Conservation (phyloP, 2,329 filamentous ascomycete genomes). For the Blastomyces gilchristii region DNA sequence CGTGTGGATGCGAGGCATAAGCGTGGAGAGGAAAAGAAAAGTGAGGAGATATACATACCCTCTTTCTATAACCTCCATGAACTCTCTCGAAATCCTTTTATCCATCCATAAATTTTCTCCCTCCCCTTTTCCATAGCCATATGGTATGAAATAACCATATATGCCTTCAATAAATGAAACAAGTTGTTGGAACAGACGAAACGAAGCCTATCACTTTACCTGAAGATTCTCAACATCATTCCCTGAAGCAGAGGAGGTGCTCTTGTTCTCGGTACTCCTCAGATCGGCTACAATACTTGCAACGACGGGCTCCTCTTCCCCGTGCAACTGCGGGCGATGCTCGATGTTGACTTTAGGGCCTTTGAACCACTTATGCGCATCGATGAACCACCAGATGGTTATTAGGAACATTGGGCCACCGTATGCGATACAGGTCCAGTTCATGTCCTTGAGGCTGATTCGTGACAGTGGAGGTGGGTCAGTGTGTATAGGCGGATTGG, state of each 20-base stretch:
- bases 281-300: background rate
- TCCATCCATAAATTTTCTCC: background rate
- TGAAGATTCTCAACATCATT: background rate
- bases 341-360: slow-evolving; percentile 59
- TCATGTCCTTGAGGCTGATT: slow-evolving; percentile 44
- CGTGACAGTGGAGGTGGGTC: background rate
- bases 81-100: background rate
- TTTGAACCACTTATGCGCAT: slow-evolving; percentile 58
- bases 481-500: slow-evolving; percentile 6
- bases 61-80: background rate
- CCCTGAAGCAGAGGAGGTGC: background rate
- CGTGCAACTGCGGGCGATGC: slow-evolving; percentile 28
- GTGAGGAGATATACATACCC: background rate
- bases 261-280: background rate
- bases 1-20: background rate
- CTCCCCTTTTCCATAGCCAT: background rate
- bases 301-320: background rate
- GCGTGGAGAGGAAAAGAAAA: background rate
- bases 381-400: slow-evolving; percentile 53
- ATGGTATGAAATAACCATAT: background rate
- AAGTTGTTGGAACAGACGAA: background rate
- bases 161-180: background rate
- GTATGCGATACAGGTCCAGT: slow-evolving; percentile 59
- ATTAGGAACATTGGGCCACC: slow-evolving; percentile 52
- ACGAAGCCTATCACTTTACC: background rate